phyloP scores from a whole-genome alignment of 2,329 filamentous ascomycete species.

The Nemania sp. region DNA sequence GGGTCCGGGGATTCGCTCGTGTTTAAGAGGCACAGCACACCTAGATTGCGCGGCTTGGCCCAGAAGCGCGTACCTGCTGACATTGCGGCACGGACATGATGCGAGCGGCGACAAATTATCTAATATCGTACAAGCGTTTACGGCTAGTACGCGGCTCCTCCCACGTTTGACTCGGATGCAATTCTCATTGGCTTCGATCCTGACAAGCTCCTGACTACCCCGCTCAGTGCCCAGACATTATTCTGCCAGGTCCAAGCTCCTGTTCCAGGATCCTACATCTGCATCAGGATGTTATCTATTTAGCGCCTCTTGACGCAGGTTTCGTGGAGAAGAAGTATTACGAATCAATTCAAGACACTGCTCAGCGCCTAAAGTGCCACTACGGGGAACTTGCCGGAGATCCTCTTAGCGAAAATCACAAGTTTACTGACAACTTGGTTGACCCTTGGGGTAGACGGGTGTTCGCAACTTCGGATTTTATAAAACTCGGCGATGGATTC shows the following conservation, averaged over 20 bases:
- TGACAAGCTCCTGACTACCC: background rate
- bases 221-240: background rate
- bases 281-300: background rate
- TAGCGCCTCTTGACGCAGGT: background rate
- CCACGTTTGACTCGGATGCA: background rate
- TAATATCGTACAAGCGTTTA: background rate
- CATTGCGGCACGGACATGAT: background rate
- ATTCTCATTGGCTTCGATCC: background rate
- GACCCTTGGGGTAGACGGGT: background rate
- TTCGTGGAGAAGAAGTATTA: background rate
- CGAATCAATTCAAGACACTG: background rate
- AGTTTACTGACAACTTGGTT: background rate
- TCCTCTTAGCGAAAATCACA: background rate
- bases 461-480: background rate
- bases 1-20: background rate
- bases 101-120: background rate
- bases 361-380: background rate
- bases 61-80: background rate
- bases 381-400: background rate
- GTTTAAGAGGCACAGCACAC: slow-evolving; percentile 1
- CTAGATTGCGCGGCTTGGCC: background rate
- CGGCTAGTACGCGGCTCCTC: background rate
- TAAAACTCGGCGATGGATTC: too few relatives aligned
- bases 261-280: background rate
- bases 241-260: background rate